Conservation (phyloP, 2,329 filamentous ascomycete genomes). For the Penicillium sp. region DNA sequence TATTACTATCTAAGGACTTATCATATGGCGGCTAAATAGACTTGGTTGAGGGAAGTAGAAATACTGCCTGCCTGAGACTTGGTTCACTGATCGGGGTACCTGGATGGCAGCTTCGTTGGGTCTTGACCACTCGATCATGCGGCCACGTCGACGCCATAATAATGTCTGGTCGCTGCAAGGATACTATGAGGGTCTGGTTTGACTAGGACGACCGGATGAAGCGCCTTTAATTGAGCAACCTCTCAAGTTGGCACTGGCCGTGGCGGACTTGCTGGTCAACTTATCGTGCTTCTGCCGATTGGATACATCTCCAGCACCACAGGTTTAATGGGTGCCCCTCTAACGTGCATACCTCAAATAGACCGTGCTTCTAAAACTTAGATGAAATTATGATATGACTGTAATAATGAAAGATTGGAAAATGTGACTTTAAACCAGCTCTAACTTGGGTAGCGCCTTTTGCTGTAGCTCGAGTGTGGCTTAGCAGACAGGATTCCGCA, state of each 20-base stretch:
- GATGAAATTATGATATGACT: not conserved
- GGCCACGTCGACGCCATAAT: constrained; percentile 66
- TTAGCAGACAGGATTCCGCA: too few relatives aligned
- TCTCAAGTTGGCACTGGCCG: constrained; percentile 55
- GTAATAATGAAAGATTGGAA: too few relatives aligned
- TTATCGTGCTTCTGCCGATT: constrained; percentile 61
- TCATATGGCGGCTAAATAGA: not conserved
- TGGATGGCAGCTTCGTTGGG: constrained; percentile 41
- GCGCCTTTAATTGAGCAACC: constrained; percentile 51
- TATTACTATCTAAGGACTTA: not conserved
- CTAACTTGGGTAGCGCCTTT: too few relatives aligned
- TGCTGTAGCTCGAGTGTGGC: too few relatives aligned
- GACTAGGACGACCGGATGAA: constrained; percentile 53
- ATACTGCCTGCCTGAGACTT: not conserved
- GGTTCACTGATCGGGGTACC: not conserved
- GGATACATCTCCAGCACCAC: constrained; percentile 22
- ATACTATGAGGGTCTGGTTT: constrained; percentile 68
- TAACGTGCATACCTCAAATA: not conserved
- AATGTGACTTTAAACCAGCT: too few relatives aligned
- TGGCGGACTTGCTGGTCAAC: constrained; percentile 61
- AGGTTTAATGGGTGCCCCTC: not conserved
- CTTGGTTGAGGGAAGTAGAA: not conserved
- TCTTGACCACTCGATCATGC: constrained; percentile 58
- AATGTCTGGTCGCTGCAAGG: constrained; percentile 77
- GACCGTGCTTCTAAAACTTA: not conserved